Base-by-base conservation (phyloP, 1,284 basidiomycete species). In the Irpex sp. region DNA sequence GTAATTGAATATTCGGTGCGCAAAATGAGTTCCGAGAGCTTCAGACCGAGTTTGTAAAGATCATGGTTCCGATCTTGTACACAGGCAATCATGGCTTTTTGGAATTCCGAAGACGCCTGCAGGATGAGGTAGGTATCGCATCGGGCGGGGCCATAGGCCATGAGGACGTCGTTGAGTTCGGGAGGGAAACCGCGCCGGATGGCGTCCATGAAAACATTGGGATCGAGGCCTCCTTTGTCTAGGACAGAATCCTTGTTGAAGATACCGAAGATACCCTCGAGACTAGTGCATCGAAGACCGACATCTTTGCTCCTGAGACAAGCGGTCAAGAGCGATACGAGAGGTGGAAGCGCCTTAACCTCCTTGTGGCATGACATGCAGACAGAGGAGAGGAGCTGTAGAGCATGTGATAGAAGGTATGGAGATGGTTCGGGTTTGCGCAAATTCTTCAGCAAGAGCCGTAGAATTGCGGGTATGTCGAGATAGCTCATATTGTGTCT, bases 1-100 rank as follows among this genome's bases (percentile, higher is more conserved):
- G 75, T 69, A 61, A 89, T 78, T 3, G 85, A 81, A 68, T 83
- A 87, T 67, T 89, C 86, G 2, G 84, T 87, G 43, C 77, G 75
- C 26, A 82, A 69, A 67, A 88, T 82, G 57, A 84, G 73, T 8
- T 76, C 72, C 1, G 80, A 81, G 36, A 86, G 72, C 55, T 74
- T 76, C 49, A 81, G 67, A 0, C 85, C 85, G 2, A 89, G 78
- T 3, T 75, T 62, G 68, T 80, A 80, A 2, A 88, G 67, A 69
- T 89, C 78, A 43, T 72, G 74, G 67, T 43, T 43, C 8, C 11
- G 39, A 43, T 83, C 78, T 56, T 80, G 75, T 0, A 76, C 76
- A 61, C 72, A 77, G 13, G 73, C 58, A 72, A 84, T 76, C 79
- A 89, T 83, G 4, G 83, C 84, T 3, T 75, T 71, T 63, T 83